These are phyloP conservation scores for Escallonia rubra DNA, from an alignment of 129 eudicot species.

Conservation along the genomic window DNA sequence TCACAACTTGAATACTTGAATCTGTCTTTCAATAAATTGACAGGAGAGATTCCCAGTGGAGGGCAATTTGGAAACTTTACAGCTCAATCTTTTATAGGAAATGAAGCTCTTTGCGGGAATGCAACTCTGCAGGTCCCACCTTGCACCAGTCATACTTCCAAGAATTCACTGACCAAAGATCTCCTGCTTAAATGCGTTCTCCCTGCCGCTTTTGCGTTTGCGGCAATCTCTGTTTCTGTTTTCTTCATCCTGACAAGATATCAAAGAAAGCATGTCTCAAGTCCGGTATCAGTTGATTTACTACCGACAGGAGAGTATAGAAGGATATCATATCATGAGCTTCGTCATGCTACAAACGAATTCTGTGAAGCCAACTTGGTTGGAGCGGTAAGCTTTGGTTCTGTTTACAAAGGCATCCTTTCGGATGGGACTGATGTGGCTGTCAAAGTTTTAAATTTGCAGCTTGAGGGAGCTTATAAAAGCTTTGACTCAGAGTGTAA, in stretches of 20 bases:
- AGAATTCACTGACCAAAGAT: neutral
- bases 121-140: neutral
- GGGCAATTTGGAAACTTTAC: conserved; percentile 13
- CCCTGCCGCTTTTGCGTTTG: neutral
- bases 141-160: neutral
- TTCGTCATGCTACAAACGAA: conserved; percentile 6
- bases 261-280: neutral
- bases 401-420: conserved; percentile 6
- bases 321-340: neutral
- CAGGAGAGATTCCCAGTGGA: conserved; percentile 9
- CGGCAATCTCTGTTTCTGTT: neutral
- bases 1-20: conserved; percentile 5
- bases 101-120: conserved; percentile 8
- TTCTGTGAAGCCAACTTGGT: conserved; percentile 10
- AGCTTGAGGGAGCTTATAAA: conserved; percentile 9
- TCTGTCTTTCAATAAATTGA: conserved; percentile 6
- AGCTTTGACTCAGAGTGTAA: conserved; percentile 13
- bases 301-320: neutral
- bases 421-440: conserved; percentile 6
- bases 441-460: conserved; percentile 7
- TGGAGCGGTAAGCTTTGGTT: conserved; percentile 6
- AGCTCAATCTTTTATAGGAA: conserved; percentile 1
- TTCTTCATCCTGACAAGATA: neutral
- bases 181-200: neutral
- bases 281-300: neutral